phyloP scores from a whole-genome alignment of 2,329 filamentous ascomycete species.

The Sordariomycetes sp. region DNA sequence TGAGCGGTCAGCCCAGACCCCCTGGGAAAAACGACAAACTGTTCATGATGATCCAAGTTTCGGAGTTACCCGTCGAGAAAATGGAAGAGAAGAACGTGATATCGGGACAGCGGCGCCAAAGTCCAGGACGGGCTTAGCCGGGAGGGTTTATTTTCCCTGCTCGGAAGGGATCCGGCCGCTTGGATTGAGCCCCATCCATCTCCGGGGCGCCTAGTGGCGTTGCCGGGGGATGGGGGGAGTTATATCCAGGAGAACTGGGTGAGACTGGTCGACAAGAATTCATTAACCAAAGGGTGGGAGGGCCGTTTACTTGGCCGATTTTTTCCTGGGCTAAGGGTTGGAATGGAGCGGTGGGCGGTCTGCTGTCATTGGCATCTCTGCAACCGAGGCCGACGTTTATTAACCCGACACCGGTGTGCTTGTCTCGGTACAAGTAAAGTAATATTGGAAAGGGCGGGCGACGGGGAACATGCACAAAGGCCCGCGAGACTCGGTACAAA shows the following conservation, averaged over 20 bases:
- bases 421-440: no score
- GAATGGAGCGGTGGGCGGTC: not conserved
- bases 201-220: not conserved
- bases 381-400: no score
- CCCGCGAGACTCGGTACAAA: no score
- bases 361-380: not conserved
- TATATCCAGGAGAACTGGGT: not conserved
- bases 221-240: not conserved
- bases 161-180: not conserved
- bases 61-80: no score
- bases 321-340: not conserved
- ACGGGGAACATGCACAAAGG: no score
- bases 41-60: no score
- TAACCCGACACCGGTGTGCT: no score
- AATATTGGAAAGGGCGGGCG: not conserved
- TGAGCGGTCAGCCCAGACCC: no score
- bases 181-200: not conserved
- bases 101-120: not conserved
- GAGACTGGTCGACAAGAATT: not conserved
- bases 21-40: no score
- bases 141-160: not conserved
- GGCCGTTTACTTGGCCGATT: not conserved
- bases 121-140: not conserved
- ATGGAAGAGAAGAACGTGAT: no score
- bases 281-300: not conserved